Conservation (phyloP, 2,329 filamentous ascomycete species). For the Fusarium sp. region DNA sequence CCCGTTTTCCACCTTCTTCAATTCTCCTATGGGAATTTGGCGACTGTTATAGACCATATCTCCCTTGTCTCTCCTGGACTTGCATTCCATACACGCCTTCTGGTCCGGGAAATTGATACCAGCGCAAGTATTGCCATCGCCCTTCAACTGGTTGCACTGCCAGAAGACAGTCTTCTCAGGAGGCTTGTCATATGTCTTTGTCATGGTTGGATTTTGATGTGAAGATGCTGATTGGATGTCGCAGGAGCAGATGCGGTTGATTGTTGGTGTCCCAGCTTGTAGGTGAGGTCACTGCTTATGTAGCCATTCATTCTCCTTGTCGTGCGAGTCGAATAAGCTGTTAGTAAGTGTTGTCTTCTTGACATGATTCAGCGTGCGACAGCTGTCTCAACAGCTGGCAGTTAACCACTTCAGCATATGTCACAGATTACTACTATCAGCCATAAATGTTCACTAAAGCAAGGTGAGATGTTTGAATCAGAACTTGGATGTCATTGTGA, state of each 20-base stretch:
- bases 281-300: background rate
- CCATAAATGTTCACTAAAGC: rapidly evolving
- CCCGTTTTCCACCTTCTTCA: too few species aligned
- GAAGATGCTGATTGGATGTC: rapidly evolving
- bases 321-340: rapidly evolving
- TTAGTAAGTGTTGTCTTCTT: rapidly evolving
- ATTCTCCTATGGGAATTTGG: rapidly evolving
- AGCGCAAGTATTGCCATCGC: background rate
- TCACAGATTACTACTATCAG: too few species aligned
- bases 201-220: background rate
- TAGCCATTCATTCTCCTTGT: rapidly evolving
- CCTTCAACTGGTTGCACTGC: background rate
- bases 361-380: background rate
- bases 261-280: too few species aligned
- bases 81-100: rapidly evolving
- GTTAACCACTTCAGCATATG: too few species aligned
- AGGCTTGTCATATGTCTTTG: background rate
- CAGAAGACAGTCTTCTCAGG: background rate
- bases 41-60: background rate
- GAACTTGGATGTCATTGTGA: background rate
- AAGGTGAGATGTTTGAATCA: background rate
- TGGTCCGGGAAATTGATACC: background rate
- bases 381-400: background rate
- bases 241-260: rapidly evolving
- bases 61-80: rapidly evolving